Percentiles rank a stretch among this genome's conserved stretches.
These are phyloP conservation scores for Pyrrhoderma noxium DNA, from an alignment of 1,284 basidiomycete species.

Conservation along the genomic window DNA sequence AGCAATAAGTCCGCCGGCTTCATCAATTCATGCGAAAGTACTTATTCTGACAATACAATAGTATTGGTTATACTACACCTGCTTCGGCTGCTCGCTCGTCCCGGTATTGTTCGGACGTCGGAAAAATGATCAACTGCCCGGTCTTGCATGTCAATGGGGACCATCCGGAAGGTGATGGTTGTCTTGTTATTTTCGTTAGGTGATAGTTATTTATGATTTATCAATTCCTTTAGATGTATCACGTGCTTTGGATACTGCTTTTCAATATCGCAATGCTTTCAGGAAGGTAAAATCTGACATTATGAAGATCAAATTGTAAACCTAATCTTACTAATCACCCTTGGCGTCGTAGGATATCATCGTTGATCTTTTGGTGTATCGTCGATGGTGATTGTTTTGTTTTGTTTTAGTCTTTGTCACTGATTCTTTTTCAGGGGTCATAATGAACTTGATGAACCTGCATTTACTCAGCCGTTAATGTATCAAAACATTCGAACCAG, in stretches of 20 bases:
- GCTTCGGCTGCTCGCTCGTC: constrained; percentile 77
- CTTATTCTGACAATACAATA: constrained; percentile 27
- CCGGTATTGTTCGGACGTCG: constrained; percentile 82
- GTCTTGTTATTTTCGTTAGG: constrained; percentile 5
- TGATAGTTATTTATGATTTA: constrained; percentile 12
- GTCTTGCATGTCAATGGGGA: constrained; percentile 92
- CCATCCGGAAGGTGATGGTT: constrained; percentile 64
- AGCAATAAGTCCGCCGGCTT: constrained; percentile 44
- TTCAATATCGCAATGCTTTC: constrained; percentile 79
- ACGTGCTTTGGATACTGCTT: constrained; percentile 71
- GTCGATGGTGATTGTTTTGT: constrained; percentile 54
- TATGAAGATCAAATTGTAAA: background rate
- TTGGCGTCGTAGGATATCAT: constrained; percentile 57
- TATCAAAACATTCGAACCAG: constrained; percentile 76
- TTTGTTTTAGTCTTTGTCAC: background rate
- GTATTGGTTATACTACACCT: constrained; percentile 87
- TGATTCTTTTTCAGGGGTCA: constrained; percentile 49
- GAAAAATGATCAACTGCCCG: constrained; percentile 85
- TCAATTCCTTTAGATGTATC: no score
- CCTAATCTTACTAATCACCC: background rate
- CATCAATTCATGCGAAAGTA: background rate
- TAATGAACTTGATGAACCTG: constrained; percentile 87
- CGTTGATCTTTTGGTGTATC: constrained; percentile 82
- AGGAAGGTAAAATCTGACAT: constrained; percentile 47
- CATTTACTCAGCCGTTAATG: constrained; percentile 86